Base-by-base conservation (phyloP, 805 yeast genomes). In the Saturnispora kantuleensis region DNA sequence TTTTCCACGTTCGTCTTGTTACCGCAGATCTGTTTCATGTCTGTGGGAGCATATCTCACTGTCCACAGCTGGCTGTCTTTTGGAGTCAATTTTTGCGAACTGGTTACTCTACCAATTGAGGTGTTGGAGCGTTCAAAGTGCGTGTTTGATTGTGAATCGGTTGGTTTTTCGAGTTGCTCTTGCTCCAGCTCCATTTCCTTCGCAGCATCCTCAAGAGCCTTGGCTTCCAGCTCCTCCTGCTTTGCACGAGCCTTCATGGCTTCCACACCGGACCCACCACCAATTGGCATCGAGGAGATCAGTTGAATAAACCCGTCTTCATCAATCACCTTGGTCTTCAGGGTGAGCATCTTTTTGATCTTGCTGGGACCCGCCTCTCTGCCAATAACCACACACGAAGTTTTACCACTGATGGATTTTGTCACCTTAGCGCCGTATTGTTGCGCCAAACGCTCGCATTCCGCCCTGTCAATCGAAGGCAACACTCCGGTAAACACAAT, bases 311-410 rank as follows among this genome's bases (percentile, higher is more conserved):
- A 88, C 0, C 97, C 97, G 10, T 76, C 84, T 62, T 93, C 95
- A 55, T 77, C 80, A 48, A 90, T 81, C 35, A 94, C 87, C 62
- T 89, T 89, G 44, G 86, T 77, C 7, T 76, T 73, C 51, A 80
- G 67, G 42, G 77, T 75, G 54, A 77, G 81, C 52, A 94, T 90
- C 56, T 81, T 85, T 54, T 77, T 76, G 36, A 93, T 77, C 62
- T 93, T 93, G n/a, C 87, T 79, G 2, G 97, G 97, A 0, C 98
- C 98, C 2, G 98, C 97, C 52, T 93, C 97, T 42, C 74, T 87
- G 7, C 98, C 98, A 29, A 93, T 70, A 1, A 93, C 97, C 2
- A 90, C 95, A 38, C 88, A 69, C 18, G 87, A 76, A 1, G 98
- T 93, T 56, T 82, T 85, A 10, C 86, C 77, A 45, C 93, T 84